A percentile compares a stretch with the other conserved stretches of the same genome.
phyloP scores from a whole-genome alignment of 495 filamentous ascomycete genomes.

The Penicillium turbatum region DNA sequence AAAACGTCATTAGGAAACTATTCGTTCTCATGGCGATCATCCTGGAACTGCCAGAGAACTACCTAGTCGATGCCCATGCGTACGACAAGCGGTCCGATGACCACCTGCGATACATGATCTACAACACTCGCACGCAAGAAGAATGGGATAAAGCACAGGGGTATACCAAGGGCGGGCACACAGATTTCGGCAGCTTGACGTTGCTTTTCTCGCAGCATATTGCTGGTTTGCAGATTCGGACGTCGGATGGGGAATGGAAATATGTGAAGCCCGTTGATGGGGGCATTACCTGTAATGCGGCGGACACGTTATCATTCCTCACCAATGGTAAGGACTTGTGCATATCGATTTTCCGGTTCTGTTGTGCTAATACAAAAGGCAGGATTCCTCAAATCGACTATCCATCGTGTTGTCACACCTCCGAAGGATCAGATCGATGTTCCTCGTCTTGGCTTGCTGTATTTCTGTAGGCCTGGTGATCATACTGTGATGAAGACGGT shows the following conservation, averaged over 20 bases:
- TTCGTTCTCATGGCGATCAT: constrained; percentile 43
- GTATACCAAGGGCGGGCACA: constrained; percentile 47
- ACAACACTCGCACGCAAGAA: constrained; percentile 43
- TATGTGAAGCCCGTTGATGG: constrained; percentile 44
- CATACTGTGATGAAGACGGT: constrained; percentile 41
- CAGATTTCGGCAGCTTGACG: constrained; percentile 51
- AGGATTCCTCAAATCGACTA: constrained; percentile 44
- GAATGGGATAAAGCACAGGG: constrained; percentile 41
- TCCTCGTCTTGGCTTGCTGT: constrained; percentile 43
- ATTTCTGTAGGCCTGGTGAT: constrained; percentile 41
- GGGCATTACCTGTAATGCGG: constrained; percentile 45
- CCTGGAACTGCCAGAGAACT: constrained; percentile 52
- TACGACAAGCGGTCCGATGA: constrained; percentile 45
- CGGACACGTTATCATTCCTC: constrained; percentile 42
- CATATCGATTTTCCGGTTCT: not conserved
- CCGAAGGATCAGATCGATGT: constrained; percentile 44
- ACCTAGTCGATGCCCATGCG: constrained; percentile 42
- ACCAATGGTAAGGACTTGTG: constrained; percentile 25
- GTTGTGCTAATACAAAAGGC: not conserved
- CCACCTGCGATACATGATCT: constrained; percentile 56
- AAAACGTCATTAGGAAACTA: constrained; percentile 22
- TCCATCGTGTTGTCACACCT: constrained; percentile 47
- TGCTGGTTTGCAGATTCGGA: constrained; percentile 49
- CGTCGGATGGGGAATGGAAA: constrained; percentile 44
- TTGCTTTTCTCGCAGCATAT: constrained; percentile 53